A percentile compares a stretch with the other conserved stretches of the same genome.
Evolutionary conservation across 2,329 filamentous ascomycete genomes (phyloP).

Genomic region (Lasiodiplodia theobromae): DNA sequence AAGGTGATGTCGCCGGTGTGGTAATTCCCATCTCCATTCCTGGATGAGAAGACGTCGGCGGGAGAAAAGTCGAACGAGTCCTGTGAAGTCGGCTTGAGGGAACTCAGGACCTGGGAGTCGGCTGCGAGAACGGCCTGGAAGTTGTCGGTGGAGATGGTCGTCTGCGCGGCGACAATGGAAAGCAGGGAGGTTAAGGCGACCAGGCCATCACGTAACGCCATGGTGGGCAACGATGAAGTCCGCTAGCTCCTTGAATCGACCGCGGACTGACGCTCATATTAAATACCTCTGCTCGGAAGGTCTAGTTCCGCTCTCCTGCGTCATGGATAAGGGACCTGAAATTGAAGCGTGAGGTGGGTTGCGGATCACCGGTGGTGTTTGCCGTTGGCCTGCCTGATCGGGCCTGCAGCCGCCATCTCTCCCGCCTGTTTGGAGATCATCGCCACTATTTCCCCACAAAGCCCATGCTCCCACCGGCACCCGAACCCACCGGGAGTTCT

Average conservation of each 20-base stretch:
- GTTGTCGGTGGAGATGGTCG: constrained; percentile 16
- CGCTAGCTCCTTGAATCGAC: neutral
- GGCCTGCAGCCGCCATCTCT: neutral
- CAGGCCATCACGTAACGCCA: constrained; percentile 5
- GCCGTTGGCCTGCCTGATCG: neutral
- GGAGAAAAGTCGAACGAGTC: constrained; percentile 63
- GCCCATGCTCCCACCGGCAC: neutral
- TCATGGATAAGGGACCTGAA: neutral
- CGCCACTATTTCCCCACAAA: neutral
- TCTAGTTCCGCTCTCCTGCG: neutral
- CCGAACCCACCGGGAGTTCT: neutral
- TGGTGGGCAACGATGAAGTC: neutral
- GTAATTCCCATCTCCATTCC: constrained; percentile 62
- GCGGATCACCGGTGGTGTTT: neutral
- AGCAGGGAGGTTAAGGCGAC: neutral
- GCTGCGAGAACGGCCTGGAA: constrained; percentile 7
- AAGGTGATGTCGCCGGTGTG: constrained; percentile 66
- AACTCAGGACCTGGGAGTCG: constrained; percentile 17
- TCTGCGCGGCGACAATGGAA: constrained; percentile 1
- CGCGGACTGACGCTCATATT: neutral
- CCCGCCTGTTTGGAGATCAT: neutral
- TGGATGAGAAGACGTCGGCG: constrained; percentile 56
- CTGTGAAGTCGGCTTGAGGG: constrained; percentile 11
- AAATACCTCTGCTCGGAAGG: neutral
- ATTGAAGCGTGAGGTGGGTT: neutral